Percentiles rank a stretch among this genome's conserved stretches.
phyloP scores from a whole-genome alignment of 2,329 filamentous ascomycete genomes.

The Penicillium digitatum region DNA sequence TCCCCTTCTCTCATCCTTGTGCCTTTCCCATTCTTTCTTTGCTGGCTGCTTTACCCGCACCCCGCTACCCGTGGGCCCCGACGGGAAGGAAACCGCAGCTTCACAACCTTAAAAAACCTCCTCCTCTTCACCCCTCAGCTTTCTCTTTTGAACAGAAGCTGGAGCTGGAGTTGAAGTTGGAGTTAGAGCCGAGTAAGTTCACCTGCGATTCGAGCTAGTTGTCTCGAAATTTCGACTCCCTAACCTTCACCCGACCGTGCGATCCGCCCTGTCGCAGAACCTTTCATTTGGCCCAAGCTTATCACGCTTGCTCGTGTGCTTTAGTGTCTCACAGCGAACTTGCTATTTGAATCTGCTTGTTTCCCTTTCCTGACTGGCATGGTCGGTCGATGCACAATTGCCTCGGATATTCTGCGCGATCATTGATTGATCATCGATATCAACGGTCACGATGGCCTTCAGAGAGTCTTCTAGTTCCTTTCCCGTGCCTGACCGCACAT shows the following conservation, averaged over 20 bases:
- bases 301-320: not conserved
- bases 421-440: not conserved
- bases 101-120: not conserved
- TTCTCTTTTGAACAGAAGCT: not conserved
- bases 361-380: not conserved
- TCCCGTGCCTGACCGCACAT: not conserved
- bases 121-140: not conserved
- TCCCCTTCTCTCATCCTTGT: conserved; percentile 2
- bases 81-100: not conserved
- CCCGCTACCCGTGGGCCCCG: not conserved
- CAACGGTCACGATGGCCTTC: not conserved
- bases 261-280: not conserved
- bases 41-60: not conserved
- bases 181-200: not conserved
- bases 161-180: not conserved
- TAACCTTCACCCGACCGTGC: not conserved
- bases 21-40: not conserved
- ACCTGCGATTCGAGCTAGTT: not conserved
- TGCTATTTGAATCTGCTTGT: not conserved
- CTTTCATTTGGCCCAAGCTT: not conserved
- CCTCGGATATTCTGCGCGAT: not conserved
- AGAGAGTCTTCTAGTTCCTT: not conserved
- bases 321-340: not conserved
- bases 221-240: not conserved
- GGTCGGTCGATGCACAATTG: not conserved